These are phyloP conservation scores for Penicillium desertorum DNA, from an alignment of 495 filamentous ascomycete genomes.

Conservation along the genomic window DNA sequence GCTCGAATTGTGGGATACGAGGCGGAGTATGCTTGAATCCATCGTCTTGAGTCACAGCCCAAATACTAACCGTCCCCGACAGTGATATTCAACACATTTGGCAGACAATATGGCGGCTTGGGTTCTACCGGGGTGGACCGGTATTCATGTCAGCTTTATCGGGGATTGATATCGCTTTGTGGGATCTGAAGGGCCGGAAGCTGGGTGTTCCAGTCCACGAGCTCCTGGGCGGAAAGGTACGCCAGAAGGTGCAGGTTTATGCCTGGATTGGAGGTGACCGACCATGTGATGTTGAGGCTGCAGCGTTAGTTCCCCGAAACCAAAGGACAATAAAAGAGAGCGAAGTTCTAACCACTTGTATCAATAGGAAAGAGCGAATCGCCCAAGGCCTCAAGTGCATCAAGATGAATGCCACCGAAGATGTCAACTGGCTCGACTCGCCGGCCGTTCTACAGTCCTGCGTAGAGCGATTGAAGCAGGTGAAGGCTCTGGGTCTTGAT, in stretches of 20 bases:
- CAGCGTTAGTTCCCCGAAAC: constrained; percentile 39
- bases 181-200: constrained; percentile 67
- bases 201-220: constrained; percentile 71
- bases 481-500: constrained; percentile 72
- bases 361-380: constrained; percentile 54
- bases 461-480: constrained; percentile 67
- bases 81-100: constrained; percentile 84
- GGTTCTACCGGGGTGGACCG: constrained; percentile 81
- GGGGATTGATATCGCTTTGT: constrained; percentile 79
- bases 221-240: constrained; percentile 73
- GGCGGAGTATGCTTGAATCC: constrained; percentile 58
- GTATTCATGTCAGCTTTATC: constrained; percentile 80
- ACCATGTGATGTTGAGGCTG: constrained; percentile 65
- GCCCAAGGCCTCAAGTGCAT: constrained; percentile 71
- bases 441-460: constrained; percentile 61
- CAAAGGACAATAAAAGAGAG: neutral
- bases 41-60: neutral
- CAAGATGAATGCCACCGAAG: constrained; percentile 85
- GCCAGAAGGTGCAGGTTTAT: constrained; percentile 73
- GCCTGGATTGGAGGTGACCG: constrained; percentile 86
- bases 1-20: constrained; percentile 67
- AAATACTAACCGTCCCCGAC: neutral
- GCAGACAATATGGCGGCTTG: constrained; percentile 68
- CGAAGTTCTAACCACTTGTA: neutral
- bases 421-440: constrained; percentile 78